Base-by-base conservation (phyloP, 192 early-diverging fungal genomes). In the Backusella tarrabulga region DNA sequence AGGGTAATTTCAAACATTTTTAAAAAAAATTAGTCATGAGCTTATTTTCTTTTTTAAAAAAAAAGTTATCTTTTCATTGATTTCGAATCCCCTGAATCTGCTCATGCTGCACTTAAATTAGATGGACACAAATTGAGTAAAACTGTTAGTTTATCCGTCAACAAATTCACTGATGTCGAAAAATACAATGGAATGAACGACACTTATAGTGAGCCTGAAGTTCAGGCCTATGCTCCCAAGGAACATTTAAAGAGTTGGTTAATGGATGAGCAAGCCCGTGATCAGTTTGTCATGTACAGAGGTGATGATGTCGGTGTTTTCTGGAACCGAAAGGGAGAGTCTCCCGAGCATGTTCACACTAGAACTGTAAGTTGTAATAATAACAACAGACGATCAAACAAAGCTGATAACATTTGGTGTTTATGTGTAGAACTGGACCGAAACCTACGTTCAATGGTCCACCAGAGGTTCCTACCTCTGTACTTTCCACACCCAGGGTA, bases 11-110 rank as follows among this genome's bases (percentile, higher is more conserved):
- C 4, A 9, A 56, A 56, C 19, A 26, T n/a, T 26, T 60, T 26
- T 29, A 11, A 40, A 70, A 29, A 36, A 17, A 8, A 23, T 40
- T 70, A 26, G 3, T 70, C 23, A 44, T 29, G 41, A 29, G 44
- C 42, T 72, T 19, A 41, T 32, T 50, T 71, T 56, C 12, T 56
- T 11, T 23, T 81, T 68, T 85, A 83, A 81, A 88, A 89, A 81
- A 97, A 97, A 83, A 97, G 93, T 44, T 97, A 91, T 86, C 85
- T 96, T 76, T 99, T 99, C 79, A 87, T 99, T 71, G 95, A 98
- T 82, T 97, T 96, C 77, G 93, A 94, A 82, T 94, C 93, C 40
- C 84, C 91, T 6, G 94, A 95, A 79, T 87, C 94, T 78, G 97
- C 97, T 36, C 82, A 86, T 34, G 79, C 89, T 29, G 94, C 93